A percentile compares a stretch with the other conserved stretches of the same genome.
These are phyloP conservation scores for Stephania yunnanensis DNA, from an alignment of 164 flowering plant genomes.

Conservation along the genomic window DNA sequence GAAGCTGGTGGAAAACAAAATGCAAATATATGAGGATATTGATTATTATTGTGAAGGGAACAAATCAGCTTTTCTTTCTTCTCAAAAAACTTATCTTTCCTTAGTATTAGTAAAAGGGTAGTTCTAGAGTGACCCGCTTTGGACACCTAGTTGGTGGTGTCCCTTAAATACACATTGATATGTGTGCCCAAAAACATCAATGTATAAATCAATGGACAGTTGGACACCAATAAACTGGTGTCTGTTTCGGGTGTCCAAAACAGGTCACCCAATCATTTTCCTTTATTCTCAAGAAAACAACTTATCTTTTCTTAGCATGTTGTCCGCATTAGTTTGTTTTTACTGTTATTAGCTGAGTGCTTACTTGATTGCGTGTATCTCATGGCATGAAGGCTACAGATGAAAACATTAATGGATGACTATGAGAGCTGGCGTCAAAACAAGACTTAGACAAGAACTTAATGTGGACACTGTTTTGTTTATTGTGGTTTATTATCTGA, in stretches of 20 bases:
- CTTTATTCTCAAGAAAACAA: background rate
- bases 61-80: background rate
- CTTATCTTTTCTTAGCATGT: too few species aligned
- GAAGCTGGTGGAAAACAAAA: too few species aligned
- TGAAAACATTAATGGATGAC: background rate
- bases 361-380: background rate
- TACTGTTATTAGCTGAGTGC: background rate
- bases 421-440: background rate
- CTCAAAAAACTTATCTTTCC: too few species aligned
- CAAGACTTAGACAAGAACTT: background rate
- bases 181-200: too few species aligned
- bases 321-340: background rate
- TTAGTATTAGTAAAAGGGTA: too few species aligned
- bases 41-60: background rate
- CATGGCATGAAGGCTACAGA: background rate
- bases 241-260: too few species aligned
- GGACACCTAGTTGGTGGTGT: too few species aligned
- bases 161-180: too few species aligned
- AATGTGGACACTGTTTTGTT: background rate
- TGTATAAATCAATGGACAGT: too few species aligned
- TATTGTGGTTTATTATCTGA: background rate
- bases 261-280: background rate
- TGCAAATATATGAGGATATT: background rate
- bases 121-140: too few species aligned
- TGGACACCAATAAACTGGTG: too few species aligned